Evolutionary conservation across 106 monocot genomes (phyloP).

Genomic region (Dioscorea dumetorum): DNA sequence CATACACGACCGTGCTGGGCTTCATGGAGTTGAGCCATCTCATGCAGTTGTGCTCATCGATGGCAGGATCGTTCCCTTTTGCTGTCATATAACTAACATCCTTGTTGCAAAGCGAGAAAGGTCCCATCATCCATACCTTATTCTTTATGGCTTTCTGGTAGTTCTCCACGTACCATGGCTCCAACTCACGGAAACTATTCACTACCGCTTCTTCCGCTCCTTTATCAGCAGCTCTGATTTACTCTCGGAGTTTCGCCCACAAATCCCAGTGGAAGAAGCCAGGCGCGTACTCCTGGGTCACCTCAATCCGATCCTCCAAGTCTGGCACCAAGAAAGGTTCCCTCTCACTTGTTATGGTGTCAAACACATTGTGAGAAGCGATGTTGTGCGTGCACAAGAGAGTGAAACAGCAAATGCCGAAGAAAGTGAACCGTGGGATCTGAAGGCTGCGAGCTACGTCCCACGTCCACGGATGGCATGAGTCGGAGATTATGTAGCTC

Average conservation of each 20-base stretch:
- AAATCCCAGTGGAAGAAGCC: not conserved
- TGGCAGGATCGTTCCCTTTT: constrained; percentile 31
- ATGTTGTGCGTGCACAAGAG: constrained; percentile 19
- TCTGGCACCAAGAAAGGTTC: constrained; percentile 30
- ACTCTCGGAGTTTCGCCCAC: not conserved
- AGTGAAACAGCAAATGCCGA: constrained; percentile 28
- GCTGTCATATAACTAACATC: constrained; percentile 5
- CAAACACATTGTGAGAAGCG: constrained; percentile 5
- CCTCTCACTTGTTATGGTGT: constrained; percentile 6
- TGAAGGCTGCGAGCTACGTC: constrained; percentile 14
- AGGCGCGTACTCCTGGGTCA: constrained; percentile 18
- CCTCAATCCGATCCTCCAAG: constrained; percentile 27
- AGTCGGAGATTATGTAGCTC: constrained; percentile 42
- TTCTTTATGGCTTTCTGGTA: constrained; percentile 28
- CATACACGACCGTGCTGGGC: constrained; percentile 36
- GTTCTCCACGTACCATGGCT: constrained; percentile 20
- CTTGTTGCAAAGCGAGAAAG: constrained; percentile 27
- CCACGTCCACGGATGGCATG: constrained; percentile 26
- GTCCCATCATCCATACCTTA: constrained; percentile 51
- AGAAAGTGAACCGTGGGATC: constrained; percentile 36
- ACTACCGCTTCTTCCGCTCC: constrained; percentile 37
- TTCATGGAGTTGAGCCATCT: constrained; percentile 38
- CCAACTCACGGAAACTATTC: constrained; percentile 59
- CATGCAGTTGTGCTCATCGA: constrained; percentile 10
- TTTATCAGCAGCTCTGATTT: constrained; percentile 7